These are phyloP conservation scores for Penicillium sp. DNA, from an alignment of 2,329 filamentous ascomycete genomes.

Conservation along the genomic window DNA sequence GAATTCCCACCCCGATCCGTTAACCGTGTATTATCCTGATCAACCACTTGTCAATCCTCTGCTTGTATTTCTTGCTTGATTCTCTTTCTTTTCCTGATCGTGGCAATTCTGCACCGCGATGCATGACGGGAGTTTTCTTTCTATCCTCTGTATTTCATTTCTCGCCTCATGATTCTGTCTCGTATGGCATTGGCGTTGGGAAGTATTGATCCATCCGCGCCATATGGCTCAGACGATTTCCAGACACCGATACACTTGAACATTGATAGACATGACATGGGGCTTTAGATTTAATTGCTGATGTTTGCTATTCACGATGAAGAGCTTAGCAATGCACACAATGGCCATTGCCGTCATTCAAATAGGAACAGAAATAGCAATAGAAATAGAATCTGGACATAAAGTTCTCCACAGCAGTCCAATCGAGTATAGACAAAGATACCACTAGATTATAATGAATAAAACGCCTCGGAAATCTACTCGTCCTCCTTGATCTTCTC, in stretches of 20 bases:
- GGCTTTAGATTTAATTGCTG: background rate
- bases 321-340: background rate
- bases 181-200: background rate
- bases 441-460: no score
- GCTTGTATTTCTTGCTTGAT: background rate
- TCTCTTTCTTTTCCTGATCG: background rate
- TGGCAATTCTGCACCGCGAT: background rate
- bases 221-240: background rate
- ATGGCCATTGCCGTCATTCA: background rate
- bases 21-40: background rate
- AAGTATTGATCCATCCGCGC: background rate
- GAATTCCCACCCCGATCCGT: background rate
- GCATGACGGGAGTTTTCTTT: conserved; percentile 8
- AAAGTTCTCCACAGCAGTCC: no score
- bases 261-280: background rate
- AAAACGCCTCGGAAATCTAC: background rate
- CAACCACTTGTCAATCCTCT: background rate
- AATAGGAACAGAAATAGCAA: background rate
- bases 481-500: conserved; percentile 54
- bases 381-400: background rate
- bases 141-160: background rate
- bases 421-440: no score
- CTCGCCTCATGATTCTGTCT: background rate
- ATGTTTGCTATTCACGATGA: background rate
- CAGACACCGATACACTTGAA: background rate